These are phyloP conservation scores for Diaporthe velutina DNA, from an alignment of 2,329 filamentous ascomycete species.

Conservation along the genomic window DNA sequence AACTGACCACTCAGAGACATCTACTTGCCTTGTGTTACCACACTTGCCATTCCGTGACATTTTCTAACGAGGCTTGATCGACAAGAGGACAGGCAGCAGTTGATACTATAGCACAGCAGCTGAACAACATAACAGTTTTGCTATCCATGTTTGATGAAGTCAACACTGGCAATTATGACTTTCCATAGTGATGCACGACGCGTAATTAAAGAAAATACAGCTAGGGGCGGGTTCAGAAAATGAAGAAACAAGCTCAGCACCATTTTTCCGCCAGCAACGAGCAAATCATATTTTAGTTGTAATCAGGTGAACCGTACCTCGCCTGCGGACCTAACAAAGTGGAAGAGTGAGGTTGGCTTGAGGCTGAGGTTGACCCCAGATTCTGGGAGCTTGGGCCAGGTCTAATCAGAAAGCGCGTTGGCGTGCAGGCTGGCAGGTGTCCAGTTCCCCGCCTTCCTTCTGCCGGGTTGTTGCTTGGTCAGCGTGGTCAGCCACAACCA, in stretches of 20 bases:
- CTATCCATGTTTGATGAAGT: neutral
- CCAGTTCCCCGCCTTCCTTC: neutral
- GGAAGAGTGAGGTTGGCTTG: constrained; percentile 2
- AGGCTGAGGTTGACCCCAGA: neutral
- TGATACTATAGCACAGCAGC: neutral
- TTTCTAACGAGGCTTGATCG: neutral
- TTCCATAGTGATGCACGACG: neutral
- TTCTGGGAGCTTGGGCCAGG: neutral
- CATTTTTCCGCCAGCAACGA: no score
- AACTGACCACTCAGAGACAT: neutral
- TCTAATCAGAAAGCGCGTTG: neutral
- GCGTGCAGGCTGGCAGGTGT: neutral
- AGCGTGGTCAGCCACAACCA: neutral
- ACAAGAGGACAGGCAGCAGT: neutral
- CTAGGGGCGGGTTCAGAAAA: no score
- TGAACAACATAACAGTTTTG: neutral
- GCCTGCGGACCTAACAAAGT: neutral
- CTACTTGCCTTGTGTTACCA: neutral
- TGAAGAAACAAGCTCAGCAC: no score
- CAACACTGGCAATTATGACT: neutral
- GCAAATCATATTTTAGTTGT: neutral
- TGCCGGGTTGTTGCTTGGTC: neutral
- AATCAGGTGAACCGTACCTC: neutral
- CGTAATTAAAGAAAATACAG: no score
- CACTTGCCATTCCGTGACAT: neutral